Percentiles rank a stretch among this genome's conserved stretches.
phyloP scores from a whole-genome alignment of 2,329 filamentous ascomycete genomes.

The Fusarium sulawesiense region DNA sequence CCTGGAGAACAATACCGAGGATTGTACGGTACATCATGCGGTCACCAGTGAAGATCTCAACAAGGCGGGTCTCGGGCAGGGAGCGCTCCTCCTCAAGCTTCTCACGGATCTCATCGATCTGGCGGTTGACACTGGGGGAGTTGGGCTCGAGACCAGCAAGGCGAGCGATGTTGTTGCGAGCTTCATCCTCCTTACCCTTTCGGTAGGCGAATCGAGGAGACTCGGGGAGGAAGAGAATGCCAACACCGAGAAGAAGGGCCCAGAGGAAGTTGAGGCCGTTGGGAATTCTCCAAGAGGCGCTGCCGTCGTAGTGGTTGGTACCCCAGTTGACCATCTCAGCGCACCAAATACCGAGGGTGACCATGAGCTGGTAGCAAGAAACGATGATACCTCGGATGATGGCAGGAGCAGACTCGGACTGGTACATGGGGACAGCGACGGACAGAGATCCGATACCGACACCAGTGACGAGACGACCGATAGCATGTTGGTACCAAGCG shows the following conservation, averaged over 20 bases:
- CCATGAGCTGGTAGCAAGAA: constrained; percentile 74
- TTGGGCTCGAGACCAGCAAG: constrained; percentile 58
- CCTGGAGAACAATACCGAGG: constrained; percentile 71
- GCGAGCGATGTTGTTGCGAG: constrained; percentile 60
- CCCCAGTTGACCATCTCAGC: constrained; percentile 71
- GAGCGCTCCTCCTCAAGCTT: constrained; percentile 61
- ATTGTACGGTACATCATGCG: constrained; percentile 73
- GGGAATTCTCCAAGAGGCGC: constrained; percentile 72
- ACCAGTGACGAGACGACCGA: constrained; percentile 74
- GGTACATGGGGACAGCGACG: constrained; percentile 75
- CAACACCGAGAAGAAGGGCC: constrained; percentile 62
- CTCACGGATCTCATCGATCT: constrained; percentile 64
- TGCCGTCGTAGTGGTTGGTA: constrained; percentile 60
- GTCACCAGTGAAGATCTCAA: constrained; percentile 75
- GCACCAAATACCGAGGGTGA: constrained; percentile 74
- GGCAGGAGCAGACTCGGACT: constrained; percentile 73
- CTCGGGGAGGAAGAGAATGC: constrained; percentile 66
- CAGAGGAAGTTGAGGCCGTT: constrained; percentile 67
- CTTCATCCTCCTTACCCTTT: constrained; percentile 59
- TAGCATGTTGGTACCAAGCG: constrained; percentile 72
- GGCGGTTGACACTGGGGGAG: constrained; percentile 55
- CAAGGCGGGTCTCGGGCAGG: constrained; percentile 60
- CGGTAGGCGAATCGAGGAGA: constrained; percentile 64
- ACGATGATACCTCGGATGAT: constrained; percentile 73
- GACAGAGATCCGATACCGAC: constrained; percentile 73